A percentile compares a stretch with the other conserved stretches of the same genome.
Conservation (phyloP, 345 rosid genomes). For the Hibiscus tridactylites region DNA sequence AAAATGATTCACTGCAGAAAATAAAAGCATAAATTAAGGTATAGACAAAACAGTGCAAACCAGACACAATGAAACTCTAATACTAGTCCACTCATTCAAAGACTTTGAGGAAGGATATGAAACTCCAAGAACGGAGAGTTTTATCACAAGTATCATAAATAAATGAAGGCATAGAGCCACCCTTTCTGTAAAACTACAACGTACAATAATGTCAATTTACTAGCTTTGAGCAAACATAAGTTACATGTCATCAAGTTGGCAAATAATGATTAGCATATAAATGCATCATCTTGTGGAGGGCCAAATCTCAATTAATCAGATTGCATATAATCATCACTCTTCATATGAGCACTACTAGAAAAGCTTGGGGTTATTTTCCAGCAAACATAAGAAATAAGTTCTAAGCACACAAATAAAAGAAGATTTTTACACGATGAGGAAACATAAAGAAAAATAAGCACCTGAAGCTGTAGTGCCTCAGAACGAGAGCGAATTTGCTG, state of each 20-base stretch:
- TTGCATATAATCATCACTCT: no score
- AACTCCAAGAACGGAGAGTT: not conserved
- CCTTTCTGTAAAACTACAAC: no score
- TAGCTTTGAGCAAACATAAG: not conserved
- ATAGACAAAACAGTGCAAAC: not conserved
- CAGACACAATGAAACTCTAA: not conserved
- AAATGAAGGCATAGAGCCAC: no score
- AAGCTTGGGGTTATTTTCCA: not conserved
- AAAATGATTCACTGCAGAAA: not conserved
- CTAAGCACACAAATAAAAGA: not conserved
- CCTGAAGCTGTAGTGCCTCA: slow-evolving; percentile 94
- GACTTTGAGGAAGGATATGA: not conserved
- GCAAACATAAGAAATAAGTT: not conserved
- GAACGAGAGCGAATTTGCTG: slow-evolving; percentile 80
- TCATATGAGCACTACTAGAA: no score
- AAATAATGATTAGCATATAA: not conserved
- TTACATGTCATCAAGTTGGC: not conserved
- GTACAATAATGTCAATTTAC: not conserved
- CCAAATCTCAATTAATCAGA: no score
- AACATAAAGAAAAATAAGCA: slow-evolving; percentile 17
- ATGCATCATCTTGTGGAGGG: not conserved
- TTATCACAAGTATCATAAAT: no score
- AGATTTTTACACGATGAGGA: not conserved
- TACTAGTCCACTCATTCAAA: not conserved
- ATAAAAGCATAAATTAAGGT: not conserved